Base-by-base conservation (phyloP, 352 stramenopile genomes). In the Globisporangium mamillatum region DNA sequence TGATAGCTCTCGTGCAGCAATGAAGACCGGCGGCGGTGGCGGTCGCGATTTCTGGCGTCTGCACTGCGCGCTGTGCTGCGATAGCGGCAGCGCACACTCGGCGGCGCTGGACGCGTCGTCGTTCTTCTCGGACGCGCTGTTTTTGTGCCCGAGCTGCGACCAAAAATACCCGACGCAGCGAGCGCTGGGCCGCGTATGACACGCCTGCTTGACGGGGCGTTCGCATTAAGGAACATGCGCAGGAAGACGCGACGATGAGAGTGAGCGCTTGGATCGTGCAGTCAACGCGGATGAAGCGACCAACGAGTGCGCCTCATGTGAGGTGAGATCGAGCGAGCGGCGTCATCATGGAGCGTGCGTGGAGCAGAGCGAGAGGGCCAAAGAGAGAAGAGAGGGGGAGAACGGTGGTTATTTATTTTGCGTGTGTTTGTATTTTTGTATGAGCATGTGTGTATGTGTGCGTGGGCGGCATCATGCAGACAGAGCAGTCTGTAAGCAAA, bases 91-190 rank as follows among this genome's bases (percentile, higher is more conserved):
- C 18, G 67, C 81, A 22, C 79, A 70, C 29, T 68, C 68, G 56
- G 68, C 74, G 22, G 73, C 78, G 41, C 50, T 56, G n/a, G 50
- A 56, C 22, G 73, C 75, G 46, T 76, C 36, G 36, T 44, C 36
- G 10, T 44, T 73, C 4, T 79, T 72, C 68, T 71, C 66, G 52
- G 82, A 89, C 38, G 78, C 76, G 67, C 76, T 91, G 24, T 91
- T 92, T 67, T 68, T 94, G 10, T 92, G 84, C 25, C 72, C 75
- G 16, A 71, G 79, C 58, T 93, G 84, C 77, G 86, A 94, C 72
- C 78, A 80, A 67, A 94, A 93, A 71, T 93, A 93, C 74, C 86
- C 86, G 64, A 93, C 86, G 63, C 86, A 91, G 63, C 82, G 86
- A 58, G 72, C 81, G 56, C 78, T 93, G 1, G 77, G 81, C 38